These are phyloP conservation scores for Ceratocystis cubensis DNA, from an alignment of 2,329 filamentous ascomycete species.

Conservation along the genomic window DNA sequence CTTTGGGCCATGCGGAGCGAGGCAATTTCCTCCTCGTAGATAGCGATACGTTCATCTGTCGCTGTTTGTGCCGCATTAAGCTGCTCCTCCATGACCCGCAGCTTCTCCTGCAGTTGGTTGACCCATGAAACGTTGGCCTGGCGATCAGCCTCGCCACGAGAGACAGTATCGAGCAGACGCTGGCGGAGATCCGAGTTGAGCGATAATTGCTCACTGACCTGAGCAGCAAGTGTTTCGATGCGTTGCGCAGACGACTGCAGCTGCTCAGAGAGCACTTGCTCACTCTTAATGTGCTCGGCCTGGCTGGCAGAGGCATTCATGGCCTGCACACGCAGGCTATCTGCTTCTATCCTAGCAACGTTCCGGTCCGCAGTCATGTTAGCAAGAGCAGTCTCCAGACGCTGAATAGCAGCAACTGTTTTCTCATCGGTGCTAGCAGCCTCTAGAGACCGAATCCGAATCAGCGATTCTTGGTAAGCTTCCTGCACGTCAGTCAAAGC, in stretches of 20 bases:
- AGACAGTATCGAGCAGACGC: constrained; percentile 66
- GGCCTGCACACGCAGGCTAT: constrained; percentile 49
- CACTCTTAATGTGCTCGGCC: constrained; percentile 43
- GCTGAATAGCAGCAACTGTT: constrained; percentile 48
- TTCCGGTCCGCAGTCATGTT: constrained; percentile 61
- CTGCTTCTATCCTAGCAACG: constrained; percentile 52
- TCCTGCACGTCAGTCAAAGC: constrained; percentile 65
- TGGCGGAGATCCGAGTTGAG: constrained; percentile 62
- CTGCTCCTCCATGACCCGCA: constrained; percentile 72
- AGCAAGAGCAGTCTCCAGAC: constrained; percentile 56
- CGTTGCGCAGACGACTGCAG: constrained; percentile 61
- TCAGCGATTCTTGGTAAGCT: constrained; percentile 54
- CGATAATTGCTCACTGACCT: constrained; percentile 70
- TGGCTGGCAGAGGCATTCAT: constrained; percentile 45
- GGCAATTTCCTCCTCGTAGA: constrained; percentile 75
- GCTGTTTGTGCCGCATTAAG: constrained; percentile 71
- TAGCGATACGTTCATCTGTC: constrained; percentile 70
- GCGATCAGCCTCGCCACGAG: constrained; percentile 73
- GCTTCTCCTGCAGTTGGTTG: constrained; percentile 65
- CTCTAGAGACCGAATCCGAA: constrained; percentile 54
- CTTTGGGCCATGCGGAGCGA: constrained; percentile 65
- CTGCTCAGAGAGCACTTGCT: constrained; percentile 54
- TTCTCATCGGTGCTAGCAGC: constrained; percentile 42
- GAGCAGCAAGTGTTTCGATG: constrained; percentile 64
- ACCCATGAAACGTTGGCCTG: constrained; percentile 69